A percentile compares a stretch with the other conserved stretches of the same genome.
phyloP scores from a whole-genome alignment of 176 grass and related monocot genomes.

The Musa acuminata region DNA sequence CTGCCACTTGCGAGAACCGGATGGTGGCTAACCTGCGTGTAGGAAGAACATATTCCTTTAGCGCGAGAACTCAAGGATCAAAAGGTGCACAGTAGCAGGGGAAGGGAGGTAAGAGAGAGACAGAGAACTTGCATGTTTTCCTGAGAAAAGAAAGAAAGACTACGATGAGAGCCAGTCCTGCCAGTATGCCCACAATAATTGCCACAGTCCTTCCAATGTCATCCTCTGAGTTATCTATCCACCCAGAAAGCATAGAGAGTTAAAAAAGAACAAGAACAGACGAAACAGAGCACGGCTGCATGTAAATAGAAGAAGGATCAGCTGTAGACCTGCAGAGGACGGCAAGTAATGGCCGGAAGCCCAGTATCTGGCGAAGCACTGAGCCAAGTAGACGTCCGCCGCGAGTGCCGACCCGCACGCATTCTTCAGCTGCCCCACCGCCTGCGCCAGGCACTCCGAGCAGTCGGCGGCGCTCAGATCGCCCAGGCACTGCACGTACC shows the following conservation, averaged over 20 bases:
- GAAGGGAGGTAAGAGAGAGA: neutral
- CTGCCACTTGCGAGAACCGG: too few relatives aligned
- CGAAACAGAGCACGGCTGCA: too few relatives aligned
- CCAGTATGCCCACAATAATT: constrained; percentile 59
- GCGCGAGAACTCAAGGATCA: too few relatives aligned
- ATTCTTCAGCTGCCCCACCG: constrained; percentile 55
- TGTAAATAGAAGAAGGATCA: neutral
- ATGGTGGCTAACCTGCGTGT: too few relatives aligned
- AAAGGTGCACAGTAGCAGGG: too few relatives aligned
- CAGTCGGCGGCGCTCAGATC: constrained; percentile 53
- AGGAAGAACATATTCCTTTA: too few relatives aligned
- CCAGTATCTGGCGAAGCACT: constrained; percentile 94
- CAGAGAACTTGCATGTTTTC: constrained; percentile 34
- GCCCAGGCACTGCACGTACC: constrained; percentile 64
- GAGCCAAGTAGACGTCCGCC: constrained; percentile 65
- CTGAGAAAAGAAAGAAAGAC: constrained; percentile 71
- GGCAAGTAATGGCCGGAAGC: constrained; percentile 57
- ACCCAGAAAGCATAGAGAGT: neutral
- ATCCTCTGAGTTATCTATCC: constrained; percentile 46
- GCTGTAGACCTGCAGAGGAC: constrained; percentile 35
- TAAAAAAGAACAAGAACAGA: too few relatives aligned
- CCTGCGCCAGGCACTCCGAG: constrained; percentile 57
- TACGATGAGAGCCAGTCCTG: constrained; percentile 54
- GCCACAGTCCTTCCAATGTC: constrained; percentile 66
- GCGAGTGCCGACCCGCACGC: constrained; percentile 52